A percentile compares a stretch with the other conserved stretches of the same genome.
Conservation (phyloP, 495 filamentous ascomycete species). For the Monascus purpureus region DNA sequence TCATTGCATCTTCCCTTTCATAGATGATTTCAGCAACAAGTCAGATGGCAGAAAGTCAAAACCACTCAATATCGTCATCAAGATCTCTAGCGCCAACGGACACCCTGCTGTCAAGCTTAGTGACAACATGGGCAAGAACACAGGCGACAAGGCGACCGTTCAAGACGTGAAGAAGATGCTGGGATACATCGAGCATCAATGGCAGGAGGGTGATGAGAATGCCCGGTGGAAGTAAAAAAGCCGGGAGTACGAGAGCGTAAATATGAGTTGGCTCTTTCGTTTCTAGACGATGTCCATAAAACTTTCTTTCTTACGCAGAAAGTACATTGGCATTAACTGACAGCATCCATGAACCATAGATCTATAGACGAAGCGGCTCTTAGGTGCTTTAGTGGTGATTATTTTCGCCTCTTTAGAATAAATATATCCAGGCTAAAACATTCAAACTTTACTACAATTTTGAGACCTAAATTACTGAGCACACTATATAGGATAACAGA, state of each 20-base stretch:
- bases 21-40: constrained; percentile 64
- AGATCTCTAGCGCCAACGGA: constrained; percentile 71
- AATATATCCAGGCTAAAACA: neutral
- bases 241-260: too few relatives aligned
- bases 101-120: constrained; percentile 89
- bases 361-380: too few relatives aligned
- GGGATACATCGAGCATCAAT: constrained; percentile 73
- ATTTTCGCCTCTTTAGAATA: too few relatives aligned
- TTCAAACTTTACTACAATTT: too few relatives aligned
- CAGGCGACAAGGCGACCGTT: constrained; percentile 67
- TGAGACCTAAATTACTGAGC: too few relatives aligned
- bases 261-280: neutral
- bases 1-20: neutral
- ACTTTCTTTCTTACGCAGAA: too few relatives aligned
- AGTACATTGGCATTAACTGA: too few relatives aligned
- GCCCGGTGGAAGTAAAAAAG: constrained; percentile 57
- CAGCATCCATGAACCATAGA: too few relatives aligned
- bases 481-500: neutral
- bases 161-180: constrained; percentile 69
- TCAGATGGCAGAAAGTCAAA: constrained; percentile 65
- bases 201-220: constrained; percentile 73
- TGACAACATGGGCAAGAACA: constrained; percentile 94
- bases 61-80: constrained; percentile 97
- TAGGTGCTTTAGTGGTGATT: too few relatives aligned
- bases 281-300: too few relatives aligned